Evolutionary conservation across 1,284 basidiomycete species (phyloP).

Genomic region (Tausonia pullulans): DNA sequence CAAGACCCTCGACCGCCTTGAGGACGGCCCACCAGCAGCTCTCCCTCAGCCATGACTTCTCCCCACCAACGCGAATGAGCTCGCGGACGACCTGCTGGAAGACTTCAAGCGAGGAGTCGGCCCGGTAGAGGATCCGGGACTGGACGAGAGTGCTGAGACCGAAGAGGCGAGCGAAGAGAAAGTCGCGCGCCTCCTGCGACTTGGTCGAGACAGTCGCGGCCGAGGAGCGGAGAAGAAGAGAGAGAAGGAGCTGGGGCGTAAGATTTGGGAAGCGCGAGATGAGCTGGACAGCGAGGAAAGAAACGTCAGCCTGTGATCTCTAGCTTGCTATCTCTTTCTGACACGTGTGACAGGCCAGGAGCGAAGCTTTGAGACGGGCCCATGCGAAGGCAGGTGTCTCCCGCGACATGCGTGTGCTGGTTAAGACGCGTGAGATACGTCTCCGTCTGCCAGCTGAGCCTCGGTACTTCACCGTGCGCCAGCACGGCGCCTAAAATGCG

Average conservation of each 20-base stretch:
- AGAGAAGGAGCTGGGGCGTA: conserved; percentile 61
- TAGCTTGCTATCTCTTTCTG: too few relatives aligned
- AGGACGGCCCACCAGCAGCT: conserved; percentile 77
- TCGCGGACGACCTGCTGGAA: conserved; percentile 55
- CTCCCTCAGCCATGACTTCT: conserved; percentile 85
- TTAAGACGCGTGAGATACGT: too few relatives aligned
- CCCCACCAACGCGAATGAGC: conserved; percentile 59
- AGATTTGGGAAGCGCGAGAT: conserved; percentile 68
- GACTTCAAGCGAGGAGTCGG: conserved; percentile 47
- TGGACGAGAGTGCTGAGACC: conserved; percentile 72
- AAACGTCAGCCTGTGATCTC: neutral
- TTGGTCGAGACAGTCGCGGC: conserved; percentile 60
- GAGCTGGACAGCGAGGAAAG: conserved; percentile 44
- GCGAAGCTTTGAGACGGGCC: neutral
- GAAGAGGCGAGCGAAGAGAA: conserved; percentile 84
- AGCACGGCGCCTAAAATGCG: too few relatives aligned
- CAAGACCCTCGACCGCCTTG: conserved; percentile 51
- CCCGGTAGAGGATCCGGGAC: conserved; percentile 62
- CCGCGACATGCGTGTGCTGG: too few relatives aligned
- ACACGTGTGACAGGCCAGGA: neutral
- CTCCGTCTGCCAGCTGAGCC: too few relatives aligned
- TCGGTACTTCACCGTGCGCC: too few relatives aligned
- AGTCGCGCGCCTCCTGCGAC: conserved; percentile 83
- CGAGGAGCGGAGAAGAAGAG: conserved; percentile 57
- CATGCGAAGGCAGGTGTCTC: too few relatives aligned